phyloP scores from a whole-genome alignment of 306 rosid species.

The Ormosia semicastrata region DNA sequence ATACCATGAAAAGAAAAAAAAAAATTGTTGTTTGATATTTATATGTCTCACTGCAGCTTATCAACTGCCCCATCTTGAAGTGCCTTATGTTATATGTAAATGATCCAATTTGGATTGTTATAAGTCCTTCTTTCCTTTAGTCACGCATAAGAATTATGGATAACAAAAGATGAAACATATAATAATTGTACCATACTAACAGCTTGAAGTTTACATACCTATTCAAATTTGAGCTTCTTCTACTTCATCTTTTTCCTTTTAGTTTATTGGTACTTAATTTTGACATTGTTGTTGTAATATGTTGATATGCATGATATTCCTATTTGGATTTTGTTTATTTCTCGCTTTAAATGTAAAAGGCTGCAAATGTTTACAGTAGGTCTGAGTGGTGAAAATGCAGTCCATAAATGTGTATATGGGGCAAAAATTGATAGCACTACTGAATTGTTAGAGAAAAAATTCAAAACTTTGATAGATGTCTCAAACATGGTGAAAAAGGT shows the following conservation, averaged over 20 bases:
- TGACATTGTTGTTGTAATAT: constrained; percentile 4
- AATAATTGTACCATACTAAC: neutral
- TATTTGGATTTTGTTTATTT: neutral
- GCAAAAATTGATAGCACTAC: neutral
- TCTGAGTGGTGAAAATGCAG: constrained; percentile 4
- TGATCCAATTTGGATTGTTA: neutral
- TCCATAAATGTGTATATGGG: neutral
- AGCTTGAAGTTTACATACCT: constrained; percentile 16
- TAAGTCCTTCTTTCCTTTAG: neutral
- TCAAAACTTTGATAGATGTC: neutral
- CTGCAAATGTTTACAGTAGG: constrained; percentile 4
- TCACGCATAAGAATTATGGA: neutral
- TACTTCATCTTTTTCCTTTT: neutral
- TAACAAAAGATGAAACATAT: neutral
- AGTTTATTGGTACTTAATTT: neutral
- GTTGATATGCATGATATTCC: neutral
- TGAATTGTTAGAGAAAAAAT: neutral
- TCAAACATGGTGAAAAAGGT: neutral
- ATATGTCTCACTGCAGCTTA: neutral
- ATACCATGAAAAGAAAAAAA: neutral
- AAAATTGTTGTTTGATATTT: neutral
- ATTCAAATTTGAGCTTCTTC: constrained; percentile 15
- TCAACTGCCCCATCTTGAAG: constrained; percentile 1
- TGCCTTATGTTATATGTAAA: neutral
- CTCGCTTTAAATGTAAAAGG: neutral